A percentile compares a stretch with the other conserved stretches of the same genome.
Evolutionary conservation across 805 yeast species (phyloP).

Genomic region (Metschnikowia henanensis): DNA sequence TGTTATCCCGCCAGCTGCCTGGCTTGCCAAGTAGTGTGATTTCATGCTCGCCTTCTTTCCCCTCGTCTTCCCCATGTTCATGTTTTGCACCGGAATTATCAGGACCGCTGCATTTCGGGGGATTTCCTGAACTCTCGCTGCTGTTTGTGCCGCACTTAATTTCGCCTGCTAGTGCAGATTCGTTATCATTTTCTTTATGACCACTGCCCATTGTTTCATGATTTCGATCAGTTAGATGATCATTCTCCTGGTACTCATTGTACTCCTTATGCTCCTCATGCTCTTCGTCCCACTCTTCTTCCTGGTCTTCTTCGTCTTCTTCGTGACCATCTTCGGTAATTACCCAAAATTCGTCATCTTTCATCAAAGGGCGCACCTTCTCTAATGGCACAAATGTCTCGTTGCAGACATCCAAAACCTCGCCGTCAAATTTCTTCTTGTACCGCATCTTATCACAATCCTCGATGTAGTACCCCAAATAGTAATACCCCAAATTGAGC

Average conservation of each 20-base stretch:
- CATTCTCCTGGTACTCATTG: conserved; percentile 18
- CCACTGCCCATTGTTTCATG: background rate
- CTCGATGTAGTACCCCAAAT: conserved; percentile 77
- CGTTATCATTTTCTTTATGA: background rate
- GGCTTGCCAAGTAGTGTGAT: conserved; percentile 8
- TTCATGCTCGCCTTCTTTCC: conserved; percentile 12
- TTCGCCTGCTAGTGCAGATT: background rate
- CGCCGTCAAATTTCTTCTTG: conserved; percentile 78
- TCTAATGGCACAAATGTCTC: conserved; percentile 43
- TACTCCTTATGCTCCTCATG: background rate
- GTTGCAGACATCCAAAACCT: conserved; percentile 56
- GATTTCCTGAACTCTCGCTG: background rate
- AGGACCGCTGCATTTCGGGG: background rate
- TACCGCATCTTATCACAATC: conserved; percentile 84
- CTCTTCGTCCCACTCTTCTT: background rate
- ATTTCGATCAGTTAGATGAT: background rate
- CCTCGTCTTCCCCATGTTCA: background rate
- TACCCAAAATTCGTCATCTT: conserved; percentile 32
- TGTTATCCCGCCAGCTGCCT: conserved; percentile 18
- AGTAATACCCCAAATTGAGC: conserved; percentile 55
- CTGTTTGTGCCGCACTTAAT: too few relatives aligned
- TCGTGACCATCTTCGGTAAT: conserved; percentile 10
- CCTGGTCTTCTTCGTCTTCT: conserved; percentile 17
- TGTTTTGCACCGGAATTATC: background rate
- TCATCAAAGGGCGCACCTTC: conserved; percentile 24